phyloP scores from a whole-genome alignment of 768 basidiomycete species.

The Gloeopeniophorella convolvens region DNA sequence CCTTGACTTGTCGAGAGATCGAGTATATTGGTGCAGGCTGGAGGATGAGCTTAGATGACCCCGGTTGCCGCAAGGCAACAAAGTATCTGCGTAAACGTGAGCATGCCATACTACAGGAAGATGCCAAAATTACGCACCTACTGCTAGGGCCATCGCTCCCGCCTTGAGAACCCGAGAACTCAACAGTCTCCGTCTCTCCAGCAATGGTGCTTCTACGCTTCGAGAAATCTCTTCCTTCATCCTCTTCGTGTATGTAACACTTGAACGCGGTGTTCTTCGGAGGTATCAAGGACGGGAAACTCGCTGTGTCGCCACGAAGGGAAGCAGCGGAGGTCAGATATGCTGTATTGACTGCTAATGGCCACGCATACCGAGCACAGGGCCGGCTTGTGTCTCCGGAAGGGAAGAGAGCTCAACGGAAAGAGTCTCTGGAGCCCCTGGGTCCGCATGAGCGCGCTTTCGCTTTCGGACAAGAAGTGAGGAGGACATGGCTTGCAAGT shows the following conservation, averaged over 20 bases:
- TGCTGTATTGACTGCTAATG: not conserved
- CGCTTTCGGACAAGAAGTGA: slow-evolving; percentile 31
- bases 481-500: not conserved
- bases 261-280: slow-evolving; percentile 53
- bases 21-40: slow-evolving; percentile 64
- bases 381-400: slow-evolving; percentile 37
- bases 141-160: slow-evolving; percentile 51
- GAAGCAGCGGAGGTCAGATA: not conserved
- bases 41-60: slow-evolving; percentile 62
- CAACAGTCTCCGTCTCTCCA: slow-evolving; percentile 79
- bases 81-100: slow-evolving; percentile 53
- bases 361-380: slow-evolving; percentile 42
- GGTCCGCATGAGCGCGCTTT: slow-evolving; percentile 34
- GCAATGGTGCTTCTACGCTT: slow-evolving; percentile 45
- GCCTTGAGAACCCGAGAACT: slow-evolving; percentile 66
- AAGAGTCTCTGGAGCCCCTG: slow-evolving; percentile 30
- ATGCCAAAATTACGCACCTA: slow-evolving; percentile 42
- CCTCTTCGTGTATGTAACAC: slow-evolving; percentile 42
- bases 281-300: slow-evolving; percentile 60
- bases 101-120: not conserved
- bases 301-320: slow-evolving; percentile 32
- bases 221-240: slow-evolving; percentile 30
- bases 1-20: slow-evolving; percentile 74
- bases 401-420: slow-evolving; percentile 33
- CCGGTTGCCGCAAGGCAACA: slow-evolving; percentile 74